Evolutionary conservation across 2,329 filamentous ascomycete species (phyloP), one percentile per base, ranked within the genome.

Genomic region (Tolypocladium guangdongense): DNA sequence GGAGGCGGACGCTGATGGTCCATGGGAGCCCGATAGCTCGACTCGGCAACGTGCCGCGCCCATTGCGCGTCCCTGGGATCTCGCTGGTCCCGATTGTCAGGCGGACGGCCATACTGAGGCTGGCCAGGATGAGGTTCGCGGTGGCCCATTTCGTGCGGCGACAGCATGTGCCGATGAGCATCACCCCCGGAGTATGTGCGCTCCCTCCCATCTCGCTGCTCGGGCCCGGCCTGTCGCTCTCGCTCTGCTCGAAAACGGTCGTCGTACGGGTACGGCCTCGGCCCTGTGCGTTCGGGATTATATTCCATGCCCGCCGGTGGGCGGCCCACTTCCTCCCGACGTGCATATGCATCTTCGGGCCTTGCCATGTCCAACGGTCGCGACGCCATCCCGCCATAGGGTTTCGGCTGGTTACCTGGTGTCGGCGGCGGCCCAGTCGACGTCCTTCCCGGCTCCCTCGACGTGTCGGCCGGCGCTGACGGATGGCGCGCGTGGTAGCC

Each of bases 351-450:
- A 11, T 78, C 76, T 30, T 70, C 67, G 4, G 64, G 64, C 7
- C 62, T 70, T 2, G 71, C 72, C 58, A 74, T 65, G 18, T 83
- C 79, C 56, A 72, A 65, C 2, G 73, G 67, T 47, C 76, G 73
- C 20, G 74, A 71, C 1, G 73, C 70, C 59, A 71, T 72, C n/a
- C 67, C 59, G 22, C 73, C 61, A 35, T 69, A 80, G 1, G 72
- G 68, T 55, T 79, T 78, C 3, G 76, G 74, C 57, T 80, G 78
- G 54, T 76, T 80, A 57, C 68, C 77, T 0, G 78, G 76, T 46
- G 77, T 69, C 2, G 76, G 70, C 24, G 75, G 77, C 16, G 75
- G 71, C 4, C 69, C 68, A 16, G 67, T 61, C 16, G 69, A 62
- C 61, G 72, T 61, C 27, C 71, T 68, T 8, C 63, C 64, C 11